Percentiles rank a stretch among this genome's conserved stretches.
Evolutionary conservation across 768 basidiomycete genomes (phyloP).

Genomic region (Tricholoma hemisulphureum): DNA sequence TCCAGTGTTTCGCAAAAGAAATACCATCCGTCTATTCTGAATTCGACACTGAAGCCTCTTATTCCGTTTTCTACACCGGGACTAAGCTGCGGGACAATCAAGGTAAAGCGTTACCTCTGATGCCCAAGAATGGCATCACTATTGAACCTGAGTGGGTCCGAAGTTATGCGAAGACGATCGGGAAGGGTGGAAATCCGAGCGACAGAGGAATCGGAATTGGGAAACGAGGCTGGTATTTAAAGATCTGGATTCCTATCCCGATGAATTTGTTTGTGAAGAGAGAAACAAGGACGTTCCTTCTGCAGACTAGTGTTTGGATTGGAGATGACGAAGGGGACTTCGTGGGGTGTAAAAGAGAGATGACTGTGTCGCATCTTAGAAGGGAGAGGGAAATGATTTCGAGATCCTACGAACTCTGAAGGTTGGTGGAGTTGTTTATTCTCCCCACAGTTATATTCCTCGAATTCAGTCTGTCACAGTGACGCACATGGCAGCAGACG

Average conservation of each 20-base stretch:
- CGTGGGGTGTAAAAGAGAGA: conserved; percentile 23
- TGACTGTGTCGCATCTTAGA: conserved; percentile 45
- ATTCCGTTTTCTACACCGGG: conserved; percentile 12
- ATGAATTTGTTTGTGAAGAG: conserved; percentile 44
- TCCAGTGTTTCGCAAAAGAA: conserved; percentile 28
- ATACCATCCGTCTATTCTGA: conserved; percentile 14
- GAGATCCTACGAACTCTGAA: background rate
- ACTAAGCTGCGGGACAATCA: conserved; percentile 17
- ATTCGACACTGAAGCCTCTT: conserved; percentile 16
- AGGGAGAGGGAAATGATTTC: conserved; percentile 37
- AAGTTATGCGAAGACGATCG: conserved; percentile 19
- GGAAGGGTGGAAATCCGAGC: conserved; percentile 8
- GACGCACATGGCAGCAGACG: too few relatives aligned
- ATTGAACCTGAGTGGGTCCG: conserved; percentile 31
- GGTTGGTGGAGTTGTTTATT: background rate
- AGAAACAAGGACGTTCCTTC: conserved; percentile 43
- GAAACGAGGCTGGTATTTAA: conserved; percentile 36
- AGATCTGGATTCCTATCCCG: conserved; percentile 49
- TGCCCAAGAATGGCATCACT: conserved; percentile 21
- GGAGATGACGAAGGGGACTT: conserved; percentile 21
- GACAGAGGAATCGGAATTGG: conserved; percentile 8
- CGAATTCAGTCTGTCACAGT: too few relatives aligned
- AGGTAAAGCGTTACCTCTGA: conserved; percentile 4
- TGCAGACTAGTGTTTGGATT: conserved; percentile 39
- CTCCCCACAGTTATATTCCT: too few relatives aligned